Evolutionary conservation across 169 alveolate species (phyloP), one percentile per base, ranked within the genome.

Genomic region (Plasmodium gonderi): DNA sequence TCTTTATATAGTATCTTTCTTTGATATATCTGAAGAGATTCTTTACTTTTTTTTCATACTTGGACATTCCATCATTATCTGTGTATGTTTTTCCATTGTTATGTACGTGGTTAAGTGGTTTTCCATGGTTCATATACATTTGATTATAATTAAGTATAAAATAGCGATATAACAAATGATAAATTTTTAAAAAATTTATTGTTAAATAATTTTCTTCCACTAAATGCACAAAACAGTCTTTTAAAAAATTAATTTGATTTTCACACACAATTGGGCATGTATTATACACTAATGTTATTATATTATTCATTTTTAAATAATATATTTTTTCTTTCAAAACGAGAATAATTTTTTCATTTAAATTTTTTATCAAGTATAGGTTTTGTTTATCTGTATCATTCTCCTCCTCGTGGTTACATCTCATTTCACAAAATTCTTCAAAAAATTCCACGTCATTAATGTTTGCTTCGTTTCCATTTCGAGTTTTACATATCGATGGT

Each of bases 231-330:
- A 83, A 72, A n/a, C 75, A 31, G 3, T 33, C 14, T 9, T 69
- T 40, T 8, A 83, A 79, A 47, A 83, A 49, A 12, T 14, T 42
- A 7, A 51, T 20, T 72, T 83, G 92, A 11, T 51, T 47, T 31
- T 74, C 83, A 7, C 29, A n/a, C 9, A 20, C n/a, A 7, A 69
- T 83, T 29, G 81, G 82, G 12, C 92, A 83, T 11, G 92, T 83
- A 44, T 83, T 83, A 83, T 83, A 83, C 26, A 83, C 12, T 49
- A 83, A 33, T 14, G 92, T 83, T 11, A 83, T 42, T 47, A 83
- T 9, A 54, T 68, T 49, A n/a, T 83, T 83, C 38, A 31, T 11
- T 69, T 72, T 83, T 69, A 83, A 33, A 60, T 83, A 83, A 29
- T 69, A 45, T 3, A 45, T 83, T 72, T 83, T 83, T 83, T 68